Conservation (phyloP, 306 rosid species). For the Pterocarpus santalinus region DNA sequence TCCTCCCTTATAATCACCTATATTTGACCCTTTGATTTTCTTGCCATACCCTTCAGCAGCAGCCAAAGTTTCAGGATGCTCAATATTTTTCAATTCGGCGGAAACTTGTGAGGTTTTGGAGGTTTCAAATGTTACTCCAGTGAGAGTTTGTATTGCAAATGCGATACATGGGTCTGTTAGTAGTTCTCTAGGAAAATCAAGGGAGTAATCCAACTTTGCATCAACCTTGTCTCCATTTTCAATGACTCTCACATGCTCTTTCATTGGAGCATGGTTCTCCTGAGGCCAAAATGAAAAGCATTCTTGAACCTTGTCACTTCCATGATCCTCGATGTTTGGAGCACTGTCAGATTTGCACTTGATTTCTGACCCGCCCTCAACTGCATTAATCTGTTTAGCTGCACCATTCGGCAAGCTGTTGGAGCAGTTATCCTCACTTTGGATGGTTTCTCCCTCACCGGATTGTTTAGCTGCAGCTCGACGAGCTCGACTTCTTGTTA, state of each 20-base stretch:
- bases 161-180: slow-evolving; percentile 92
- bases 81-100: slow-evolving; percentile 24
- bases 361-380: slow-evolving; percentile 38
- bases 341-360: slow-evolving; percentile 25
- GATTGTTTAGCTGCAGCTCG: slow-evolving; percentile 53
- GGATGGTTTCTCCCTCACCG: slow-evolving; percentile 38
- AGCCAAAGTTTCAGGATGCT: slow-evolving; percentile 42
- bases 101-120: slow-evolving; percentile 49
- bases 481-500: slow-evolving; percentile 54
- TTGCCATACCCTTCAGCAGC: slow-evolving; percentile 41
- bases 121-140: slow-evolving; percentile 60
- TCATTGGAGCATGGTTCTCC: slow-evolving; percentile 33
- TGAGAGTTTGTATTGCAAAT: slow-evolving; percentile 87
- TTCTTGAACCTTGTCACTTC: slow-evolving; percentile 32
- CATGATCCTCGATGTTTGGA: slow-evolving; percentile 18
- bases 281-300: slow-evolving; percentile 31
- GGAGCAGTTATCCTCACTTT: slow-evolving; percentile 44
- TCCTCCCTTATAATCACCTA: slow-evolving; percentile 25
- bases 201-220: slow-evolving; percentile 48
- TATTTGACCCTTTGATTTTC: slow-evolving; percentile 30
- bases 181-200: slow-evolving; percentile 64
- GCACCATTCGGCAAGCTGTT: slow-evolving; percentile 37
- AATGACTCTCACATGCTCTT: slow-evolving; percentile 36
- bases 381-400: slow-evolving; percentile 36
- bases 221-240: slow-evolving; percentile 47